Base-by-base conservation (phyloP, 768 basidiomycete species). In the Rhodotorula babjevae region DNA sequence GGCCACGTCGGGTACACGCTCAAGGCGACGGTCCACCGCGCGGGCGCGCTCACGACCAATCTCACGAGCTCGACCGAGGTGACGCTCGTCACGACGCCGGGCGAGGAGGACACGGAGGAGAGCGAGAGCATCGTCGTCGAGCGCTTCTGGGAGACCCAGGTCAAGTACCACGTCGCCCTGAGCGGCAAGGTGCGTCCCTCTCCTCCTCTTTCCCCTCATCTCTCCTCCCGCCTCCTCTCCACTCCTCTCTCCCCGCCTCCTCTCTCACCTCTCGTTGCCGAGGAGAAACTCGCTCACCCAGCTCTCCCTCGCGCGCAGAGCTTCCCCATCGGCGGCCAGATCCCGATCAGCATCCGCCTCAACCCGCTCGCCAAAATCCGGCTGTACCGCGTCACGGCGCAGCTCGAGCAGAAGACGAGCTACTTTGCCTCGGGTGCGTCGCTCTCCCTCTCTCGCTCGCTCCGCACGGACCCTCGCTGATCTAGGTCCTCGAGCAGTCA, bases 91-190 rank as follows among this genome's bases (percentile, higher is more conserved):
- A 84, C 89, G 21, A 86, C 84, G 64, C 92, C 92, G 1, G 85
- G 86, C 18, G 92, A 92, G 65, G 91, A 93, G 63, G 89, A 91
- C 75, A 87, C 86, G n/a, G 93, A 96, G 77, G 92, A 91, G 65
- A 85, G 84, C 25, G 84, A 84, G 79, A 90, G 87, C 76, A 87
- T 97, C 63, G 85, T 91, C 61, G 87, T 97, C 25, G 90, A 95
- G 79, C 84, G 91, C 29, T 87, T 89, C 76, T 99, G 94, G 95
- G 94, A 97, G 69, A 81, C 83, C 76, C 78, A 82, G 77, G 80
- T 75, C 56, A 79, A 81, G 78, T 81, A 76, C 49, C 71, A 74
- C 31, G 69, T 78, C n/a, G 75, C 71, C 21, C 42, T 80, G 25
- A 70, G 73, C 44, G 77, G 76, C 46, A 77, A 78, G 69, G 77